phyloP scores from a whole-genome alignment of 805 yeast genomes.

The Lipomyces spencermartinsiae region DNA sequence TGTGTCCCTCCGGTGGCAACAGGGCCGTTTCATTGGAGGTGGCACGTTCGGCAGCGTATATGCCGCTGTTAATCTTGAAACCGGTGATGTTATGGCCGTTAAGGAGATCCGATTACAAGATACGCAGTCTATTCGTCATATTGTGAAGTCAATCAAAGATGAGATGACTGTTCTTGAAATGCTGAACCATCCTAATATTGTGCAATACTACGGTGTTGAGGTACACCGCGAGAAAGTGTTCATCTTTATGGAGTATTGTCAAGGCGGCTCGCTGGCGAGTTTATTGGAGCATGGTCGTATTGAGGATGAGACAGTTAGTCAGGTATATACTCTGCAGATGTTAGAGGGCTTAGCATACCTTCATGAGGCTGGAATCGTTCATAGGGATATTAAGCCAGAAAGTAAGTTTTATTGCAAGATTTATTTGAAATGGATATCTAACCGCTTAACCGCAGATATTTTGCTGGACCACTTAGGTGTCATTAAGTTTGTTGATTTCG shows the following conservation, averaged over 20 bases:
- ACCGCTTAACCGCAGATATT: conserved; percentile 58
- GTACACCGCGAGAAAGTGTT: conserved; percentile 95
- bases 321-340: conserved; percentile 88
- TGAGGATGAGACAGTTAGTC: conserved; percentile 92
- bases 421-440: not conserved
- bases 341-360: conserved; percentile 93
- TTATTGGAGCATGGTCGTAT: conserved; percentile 89
- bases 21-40: conserved; percentile 90
- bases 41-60: conserved; percentile 96
- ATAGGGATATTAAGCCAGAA: conserved; percentile 95
- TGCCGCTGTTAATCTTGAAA: conserved; percentile 89
- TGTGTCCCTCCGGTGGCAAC: conserved; percentile 96
- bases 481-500: conserved; percentile 94
- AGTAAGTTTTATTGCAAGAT: conserved; percentile 19
- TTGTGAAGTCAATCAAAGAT: conserved; percentile 88
- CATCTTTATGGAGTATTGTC: conserved; percentile 97
- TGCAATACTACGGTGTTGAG: conserved; percentile 95
- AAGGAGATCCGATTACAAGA: conserved; percentile 93
- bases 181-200: conserved; percentile 94
- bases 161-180: conserved; percentile 97
- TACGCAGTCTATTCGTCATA: conserved; percentile 78
- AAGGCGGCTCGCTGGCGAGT: conserved; percentile 89
- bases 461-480: conserved; percentile 89
- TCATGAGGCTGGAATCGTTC: conserved; percentile 95
- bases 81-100: conserved; percentile 96